Conservation (phyloP, 352 stramenopile genomes). For the Pythium chondricola region DNA sequence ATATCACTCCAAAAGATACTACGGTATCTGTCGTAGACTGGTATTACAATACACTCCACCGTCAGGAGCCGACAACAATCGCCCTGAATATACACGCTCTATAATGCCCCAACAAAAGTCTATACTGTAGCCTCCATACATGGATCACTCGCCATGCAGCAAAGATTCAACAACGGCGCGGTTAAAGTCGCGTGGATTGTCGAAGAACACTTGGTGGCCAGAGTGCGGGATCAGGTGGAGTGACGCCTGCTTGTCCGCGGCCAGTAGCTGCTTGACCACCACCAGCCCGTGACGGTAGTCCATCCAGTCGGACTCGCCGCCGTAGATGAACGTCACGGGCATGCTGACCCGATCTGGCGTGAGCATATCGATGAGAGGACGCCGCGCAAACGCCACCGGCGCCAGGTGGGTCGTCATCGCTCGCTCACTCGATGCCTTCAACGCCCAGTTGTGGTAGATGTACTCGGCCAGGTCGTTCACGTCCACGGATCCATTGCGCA, state of each 20-base stretch:
- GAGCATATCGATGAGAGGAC: constrained; percentile 60
- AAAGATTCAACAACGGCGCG: constrained; percentile 42
- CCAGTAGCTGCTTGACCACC: constrained; percentile 55
- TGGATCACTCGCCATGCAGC: no score
- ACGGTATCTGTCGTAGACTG: no score
- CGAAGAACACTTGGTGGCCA: constrained; percentile 80
- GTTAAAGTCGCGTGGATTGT: constrained; percentile 75
- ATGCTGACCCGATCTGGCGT: constrained; percentile 54
- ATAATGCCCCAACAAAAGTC: neutral
- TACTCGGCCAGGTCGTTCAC: constrained; percentile 63
- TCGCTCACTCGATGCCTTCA: constrained; percentile 69
- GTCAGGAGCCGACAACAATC: no score
- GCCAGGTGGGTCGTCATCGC: constrained; percentile 71
- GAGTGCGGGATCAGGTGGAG: constrained; percentile 58
- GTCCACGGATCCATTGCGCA: constrained; percentile 61
- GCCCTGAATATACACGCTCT: no score
- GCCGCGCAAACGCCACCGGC: constrained; percentile 57
- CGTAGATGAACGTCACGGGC: constrained; percentile 82
- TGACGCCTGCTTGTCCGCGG: constrained; percentile 23
- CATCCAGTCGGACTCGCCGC: constrained; percentile 81
- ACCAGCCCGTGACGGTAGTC: constrained; percentile 60
- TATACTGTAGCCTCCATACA: constrained; percentile 5
- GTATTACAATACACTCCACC: no score
- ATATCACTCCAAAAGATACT: neutral
- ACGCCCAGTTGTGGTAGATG: constrained; percentile 83